These are phyloP conservation scores for Wolfiporia cocos DNA, from an alignment of 1,284 basidiomycete genomes.

Conservation along the genomic window DNA sequence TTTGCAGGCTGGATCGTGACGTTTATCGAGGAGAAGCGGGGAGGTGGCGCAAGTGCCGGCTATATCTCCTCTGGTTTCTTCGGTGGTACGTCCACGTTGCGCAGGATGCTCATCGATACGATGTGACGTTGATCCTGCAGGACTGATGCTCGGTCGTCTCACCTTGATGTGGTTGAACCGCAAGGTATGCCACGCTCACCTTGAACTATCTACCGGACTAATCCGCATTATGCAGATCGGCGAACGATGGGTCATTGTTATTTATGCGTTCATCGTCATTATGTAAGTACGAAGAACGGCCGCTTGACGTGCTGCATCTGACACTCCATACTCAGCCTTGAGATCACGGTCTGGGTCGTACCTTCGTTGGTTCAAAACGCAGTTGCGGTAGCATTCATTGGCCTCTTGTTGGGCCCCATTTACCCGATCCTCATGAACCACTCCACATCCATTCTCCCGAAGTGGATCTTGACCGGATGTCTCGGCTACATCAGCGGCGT, in stretches of 20 bases:
- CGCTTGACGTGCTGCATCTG: conserved; percentile 36
- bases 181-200: conserved; percentile 28
- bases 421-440: conserved; percentile 52
- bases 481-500: conserved; percentile 53
- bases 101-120: no score
- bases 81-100: conserved; percentile 32
- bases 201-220: no score
- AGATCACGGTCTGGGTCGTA: conserved; percentile 59
- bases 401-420: conserved; percentile 44
- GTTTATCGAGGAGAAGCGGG: conserved; percentile 35
- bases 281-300: conserved; percentile 32
- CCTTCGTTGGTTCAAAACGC: conserved; percentile 47
- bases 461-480: conserved; percentile 43
- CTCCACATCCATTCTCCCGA: conserved; percentile 39
- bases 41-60: conserved; percentile 26
- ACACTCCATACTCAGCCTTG: conserved; percentile 43
- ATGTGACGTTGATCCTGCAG: conserved; percentile 26
- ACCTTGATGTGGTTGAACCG: conserved; percentile 52
- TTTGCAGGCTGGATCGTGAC: conserved; percentile 56
- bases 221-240: no score
- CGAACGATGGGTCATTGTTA: conserved; percentile 43
- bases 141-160: conserved; percentile 53
- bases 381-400: conserved; percentile 47
- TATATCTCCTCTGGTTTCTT: conserved; percentile 35
- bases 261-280: conserved; percentile 47